Evolutionary conservation across 768 basidiomycete species (phyloP).

Genomic region (Collybiopsis luxurians): DNA sequence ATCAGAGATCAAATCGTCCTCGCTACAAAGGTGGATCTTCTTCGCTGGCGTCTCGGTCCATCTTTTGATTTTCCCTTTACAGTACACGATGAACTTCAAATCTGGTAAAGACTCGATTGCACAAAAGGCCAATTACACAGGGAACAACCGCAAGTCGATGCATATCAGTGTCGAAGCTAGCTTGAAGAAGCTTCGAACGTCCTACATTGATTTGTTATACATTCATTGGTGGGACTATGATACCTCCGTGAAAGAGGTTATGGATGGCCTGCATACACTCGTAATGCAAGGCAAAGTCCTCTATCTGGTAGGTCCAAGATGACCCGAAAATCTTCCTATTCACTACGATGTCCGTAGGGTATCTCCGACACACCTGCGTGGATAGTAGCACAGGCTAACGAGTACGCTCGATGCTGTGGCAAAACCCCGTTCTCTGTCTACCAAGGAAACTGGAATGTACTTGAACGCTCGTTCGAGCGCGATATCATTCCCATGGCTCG

Average conservation of each 20-base stretch:
- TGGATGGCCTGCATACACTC: too few relatives aligned
- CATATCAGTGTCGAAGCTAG: too few relatives aligned
- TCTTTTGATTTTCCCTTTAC: not conserved
- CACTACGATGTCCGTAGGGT: constrained; percentile 26
- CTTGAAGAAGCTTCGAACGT: constrained; percentile 38
- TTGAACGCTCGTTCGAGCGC: constrained; percentile 40
- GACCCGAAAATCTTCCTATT: not conserved
- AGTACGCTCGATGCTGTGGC: constrained; percentile 38
- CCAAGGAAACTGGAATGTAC: constrained; percentile 35
- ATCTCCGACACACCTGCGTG: constrained; percentile 34
- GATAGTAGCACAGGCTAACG: constrained; percentile 36
- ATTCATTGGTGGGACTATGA: constrained; percentile 45
- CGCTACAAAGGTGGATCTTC: constrained; percentile 35
- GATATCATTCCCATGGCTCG: constrained; percentile 41
- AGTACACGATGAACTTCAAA: constrained; percentile 34
- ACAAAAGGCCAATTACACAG: constrained; percentile 39
- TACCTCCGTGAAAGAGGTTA: constrained; percentile 43
- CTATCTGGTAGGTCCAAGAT: constrained; percentile 20
- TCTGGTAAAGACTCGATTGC: constrained; percentile 17
- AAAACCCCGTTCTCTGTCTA: constrained; percentile 46
- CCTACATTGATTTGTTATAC: constrained; percentile 44
- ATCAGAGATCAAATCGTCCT: constrained; percentile 49
- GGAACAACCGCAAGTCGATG: constrained; percentile 47
- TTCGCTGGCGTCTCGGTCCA: not conserved
- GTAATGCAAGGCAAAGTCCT: constrained; percentile 43